phyloP scores from a whole-genome alignment of 306 rosid genomes.

The Erythrophleum fordii region DNA sequence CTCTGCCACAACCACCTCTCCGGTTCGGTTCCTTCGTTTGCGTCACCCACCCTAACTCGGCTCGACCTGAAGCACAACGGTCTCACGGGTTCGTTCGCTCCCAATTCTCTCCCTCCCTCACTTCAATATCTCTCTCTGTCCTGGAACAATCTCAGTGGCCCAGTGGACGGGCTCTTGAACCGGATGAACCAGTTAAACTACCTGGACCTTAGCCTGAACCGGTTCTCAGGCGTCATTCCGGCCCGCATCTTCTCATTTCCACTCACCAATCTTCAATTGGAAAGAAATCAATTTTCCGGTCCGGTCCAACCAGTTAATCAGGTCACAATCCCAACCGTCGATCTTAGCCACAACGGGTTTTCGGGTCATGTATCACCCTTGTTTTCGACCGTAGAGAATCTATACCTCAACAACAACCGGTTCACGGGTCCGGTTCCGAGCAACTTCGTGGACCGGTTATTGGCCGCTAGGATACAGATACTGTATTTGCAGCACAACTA shows the following conservation, averaged over 20 bases:
- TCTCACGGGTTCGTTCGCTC: conserved; percentile 73
- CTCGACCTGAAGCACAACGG: conserved; percentile 83
- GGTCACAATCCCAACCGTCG: conserved; percentile 76
- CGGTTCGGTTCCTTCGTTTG: conserved; percentile 73
- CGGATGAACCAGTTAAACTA: conserved; percentile 65
- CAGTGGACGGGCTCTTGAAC: conserved; percentile 63
- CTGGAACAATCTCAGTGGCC: conserved; percentile 73
- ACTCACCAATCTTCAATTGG: conserved; percentile 70
- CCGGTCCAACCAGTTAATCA: conserved; percentile 60
- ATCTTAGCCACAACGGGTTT: conserved; percentile 74
- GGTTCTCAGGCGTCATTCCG: conserved; percentile 76
- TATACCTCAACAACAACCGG: conserved; percentile 83
- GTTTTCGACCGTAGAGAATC: conserved; percentile 78
- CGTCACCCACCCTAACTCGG: conserved; percentile 59
- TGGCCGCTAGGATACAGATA: conserved; percentile 63
- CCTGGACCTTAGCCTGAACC: conserved; percentile 83
- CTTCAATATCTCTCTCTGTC: conserved; percentile 82
- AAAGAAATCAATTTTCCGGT: conserved; percentile 76
- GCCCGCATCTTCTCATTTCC: conserved; percentile 74
- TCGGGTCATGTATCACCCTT: conserved; percentile 71
- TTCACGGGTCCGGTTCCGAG: conserved; percentile 81
- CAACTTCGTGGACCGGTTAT: conserved; percentile 68
- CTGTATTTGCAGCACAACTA: conserved; percentile 84
- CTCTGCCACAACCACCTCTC: conserved; percentile 83
- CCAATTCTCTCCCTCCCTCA: conserved; percentile 68